Evolutionary conservation across 164 flowering plant species (phyloP).

Genomic region (Nelumbo lutea): DNA sequence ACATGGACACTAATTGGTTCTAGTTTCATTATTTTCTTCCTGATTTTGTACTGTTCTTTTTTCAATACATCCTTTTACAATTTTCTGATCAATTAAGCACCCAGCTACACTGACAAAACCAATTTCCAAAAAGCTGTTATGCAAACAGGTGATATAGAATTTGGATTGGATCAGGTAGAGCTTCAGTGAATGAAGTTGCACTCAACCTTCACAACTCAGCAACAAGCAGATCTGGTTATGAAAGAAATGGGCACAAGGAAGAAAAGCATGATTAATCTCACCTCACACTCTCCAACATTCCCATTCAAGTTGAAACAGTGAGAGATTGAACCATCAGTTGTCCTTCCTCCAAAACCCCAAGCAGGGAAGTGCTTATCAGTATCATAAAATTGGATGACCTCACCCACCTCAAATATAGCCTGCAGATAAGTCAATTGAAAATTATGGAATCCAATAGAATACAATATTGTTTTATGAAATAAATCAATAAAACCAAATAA

Average conservation of each 20-base stretch:
- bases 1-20: too few relatives aligned
- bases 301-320: constrained; percentile 89
- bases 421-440: constrained; percentile 20
- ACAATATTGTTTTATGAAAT: background rate
- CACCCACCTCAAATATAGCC: constrained; percentile 83
- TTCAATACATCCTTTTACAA: too few relatives aligned
- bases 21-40: too few relatives aligned
- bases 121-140: too few relatives aligned
- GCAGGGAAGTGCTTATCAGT: constrained; percentile 73
- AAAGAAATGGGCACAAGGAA: background rate
- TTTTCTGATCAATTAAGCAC: too few relatives aligned
- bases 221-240: background rate
- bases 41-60: too few relatives aligned
- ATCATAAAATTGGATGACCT: constrained; percentile 84
- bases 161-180: too few relatives aligned
- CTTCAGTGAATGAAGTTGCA: too few relatives aligned
- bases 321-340: constrained; percentile 47
- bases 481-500: too few relatives aligned
- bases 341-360: constrained; percentile 95
- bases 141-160: too few relatives aligned
- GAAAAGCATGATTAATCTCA: constrained; percentile 10
- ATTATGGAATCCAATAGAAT: background rate
- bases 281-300: constrained; percentile 47
- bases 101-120: too few relatives aligned
- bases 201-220: background rate